A percentile compares a stretch with the other conserved stretches of the same genome.
These are phyloP conservation scores for Posidonia australis DNA, from an alignment of 106 monocot genomes.

Conservation along the genomic window DNA sequence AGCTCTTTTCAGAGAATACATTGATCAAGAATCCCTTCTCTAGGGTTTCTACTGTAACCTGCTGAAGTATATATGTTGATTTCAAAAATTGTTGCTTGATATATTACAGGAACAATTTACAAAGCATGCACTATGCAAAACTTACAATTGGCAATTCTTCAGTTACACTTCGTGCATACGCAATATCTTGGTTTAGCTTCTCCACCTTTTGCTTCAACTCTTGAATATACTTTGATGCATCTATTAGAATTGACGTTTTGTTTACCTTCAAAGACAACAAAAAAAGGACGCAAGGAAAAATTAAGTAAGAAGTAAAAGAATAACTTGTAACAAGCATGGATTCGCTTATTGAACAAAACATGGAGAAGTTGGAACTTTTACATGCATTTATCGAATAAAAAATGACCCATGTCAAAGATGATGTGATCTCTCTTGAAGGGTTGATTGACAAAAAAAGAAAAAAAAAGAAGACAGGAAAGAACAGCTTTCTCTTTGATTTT, in stretches of 20 bases:
- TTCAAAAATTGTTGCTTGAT: no score
- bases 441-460: no score
- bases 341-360: no score
- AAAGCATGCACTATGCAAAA: neutral
- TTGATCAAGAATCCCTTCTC: conserved; percentile 76
- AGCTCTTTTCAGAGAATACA: conserved; percentile 57
- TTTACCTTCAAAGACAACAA: conserved; percentile 31
- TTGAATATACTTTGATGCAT: conserved; percentile 82
- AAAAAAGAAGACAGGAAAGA: no score
- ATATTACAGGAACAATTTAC: neutral
- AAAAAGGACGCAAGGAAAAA: neutral
- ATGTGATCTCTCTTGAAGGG: no score
- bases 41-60: conserved; percentile 80
- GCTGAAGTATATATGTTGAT: conserved; percentile 3
- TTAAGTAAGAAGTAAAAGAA: neutral
- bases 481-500: no score
- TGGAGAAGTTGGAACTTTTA: no score
- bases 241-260: conserved; percentile 62
- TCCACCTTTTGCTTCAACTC: conserved; percentile 82
- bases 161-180: conserved; percentile 13
- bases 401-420: no score
- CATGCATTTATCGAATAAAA: no score
- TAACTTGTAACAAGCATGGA: no score
- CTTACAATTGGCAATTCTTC: conserved; percentile 40
- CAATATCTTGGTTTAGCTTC: conserved; percentile 60